Conservation (phyloP, 2,329 filamentous ascomycete species). For the Arachnopeziza araneosa region DNA sequence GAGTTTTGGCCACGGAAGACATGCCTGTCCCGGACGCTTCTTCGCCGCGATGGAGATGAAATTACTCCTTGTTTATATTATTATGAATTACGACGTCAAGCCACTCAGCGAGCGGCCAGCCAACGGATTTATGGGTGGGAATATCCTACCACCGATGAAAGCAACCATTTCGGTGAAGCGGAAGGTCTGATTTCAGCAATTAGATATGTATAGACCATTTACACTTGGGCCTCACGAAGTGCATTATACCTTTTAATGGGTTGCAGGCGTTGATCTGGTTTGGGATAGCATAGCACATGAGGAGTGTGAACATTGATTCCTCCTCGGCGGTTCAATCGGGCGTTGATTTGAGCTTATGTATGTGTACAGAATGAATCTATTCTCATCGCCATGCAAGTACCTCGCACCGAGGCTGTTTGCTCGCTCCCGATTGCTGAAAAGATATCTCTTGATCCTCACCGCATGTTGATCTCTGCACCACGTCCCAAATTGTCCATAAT, state of each 20-base stretch:
- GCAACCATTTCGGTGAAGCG: conserved; percentile 12
- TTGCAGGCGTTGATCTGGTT: too few relatives aligned
- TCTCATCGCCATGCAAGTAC: too few relatives aligned
- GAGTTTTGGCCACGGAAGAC: conserved; percentile 16
- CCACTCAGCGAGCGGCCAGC: conserved; percentile 6
- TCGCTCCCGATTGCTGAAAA: too few relatives aligned
- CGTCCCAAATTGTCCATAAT: neutral
- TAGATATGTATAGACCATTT: neutral
- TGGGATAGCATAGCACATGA: too few relatives aligned
- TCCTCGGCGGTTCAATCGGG: too few relatives aligned
- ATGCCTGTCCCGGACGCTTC: conserved; percentile 19
- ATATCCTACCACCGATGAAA: conserved; percentile 16
- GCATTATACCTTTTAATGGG: too few relatives aligned
- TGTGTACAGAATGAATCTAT: too few relatives aligned
- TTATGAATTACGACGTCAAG: conserved; percentile 19
- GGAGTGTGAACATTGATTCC: too few relatives aligned
- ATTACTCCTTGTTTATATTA: conserved; percentile 15
- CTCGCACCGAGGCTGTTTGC: too few relatives aligned
- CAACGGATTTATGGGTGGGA: conserved; percentile 9
- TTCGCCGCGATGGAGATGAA: conserved; percentile 20
- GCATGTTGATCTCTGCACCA: too few relatives aligned
- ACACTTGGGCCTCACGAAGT: neutral
- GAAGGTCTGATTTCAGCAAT: conserved; percentile 43
- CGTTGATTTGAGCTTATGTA: too few relatives aligned
- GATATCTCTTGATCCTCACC: neutral